These are phyloP conservation scores for Boletus mariae DNA, from an alignment of 1,284 basidiomycete species.

Conservation along the genomic window DNA sequence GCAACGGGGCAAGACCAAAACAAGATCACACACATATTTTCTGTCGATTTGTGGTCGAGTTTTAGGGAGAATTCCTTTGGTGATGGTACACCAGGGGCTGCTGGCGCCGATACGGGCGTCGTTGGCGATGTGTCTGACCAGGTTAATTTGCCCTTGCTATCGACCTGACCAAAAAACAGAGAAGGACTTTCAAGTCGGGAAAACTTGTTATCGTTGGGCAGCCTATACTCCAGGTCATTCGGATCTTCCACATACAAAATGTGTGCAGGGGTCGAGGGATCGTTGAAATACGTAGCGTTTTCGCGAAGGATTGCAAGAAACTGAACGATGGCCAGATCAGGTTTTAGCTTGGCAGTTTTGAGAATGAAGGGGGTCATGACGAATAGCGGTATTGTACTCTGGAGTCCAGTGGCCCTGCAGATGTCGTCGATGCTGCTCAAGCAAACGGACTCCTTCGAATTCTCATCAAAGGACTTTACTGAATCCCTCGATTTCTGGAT, in stretches of 20 bases:
- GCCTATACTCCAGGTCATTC: neutral
- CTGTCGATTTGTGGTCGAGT: neutral
- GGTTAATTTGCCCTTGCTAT: neutral
- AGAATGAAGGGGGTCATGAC: neutral
- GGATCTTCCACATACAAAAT: neutral
- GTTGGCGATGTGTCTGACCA: neutral
- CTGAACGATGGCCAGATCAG: neutral
- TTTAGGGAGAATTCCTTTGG: neutral
- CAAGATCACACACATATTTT: neutral
- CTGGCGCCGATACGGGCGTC: neutral
- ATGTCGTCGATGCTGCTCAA: neutral
- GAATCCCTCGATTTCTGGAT: neutral
- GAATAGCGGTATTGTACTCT: neutral
- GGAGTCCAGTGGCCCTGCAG: neutral
- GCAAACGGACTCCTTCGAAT: neutral
- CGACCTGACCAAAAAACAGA: neutral
- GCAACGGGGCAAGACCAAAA: too few relatives aligned
- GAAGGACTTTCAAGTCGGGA: neutral
- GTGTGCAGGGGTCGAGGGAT: neutral
- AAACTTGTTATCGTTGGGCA: neutral
- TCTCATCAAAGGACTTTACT: neutral
- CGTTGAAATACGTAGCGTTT: neutral
- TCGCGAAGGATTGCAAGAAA: neutral
- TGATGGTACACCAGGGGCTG: neutral
- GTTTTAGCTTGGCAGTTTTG: neutral